Evolutionary conservation across 345 rosid genomes (phyloP).

Genomic region (Gossypium stocksii): DNA sequence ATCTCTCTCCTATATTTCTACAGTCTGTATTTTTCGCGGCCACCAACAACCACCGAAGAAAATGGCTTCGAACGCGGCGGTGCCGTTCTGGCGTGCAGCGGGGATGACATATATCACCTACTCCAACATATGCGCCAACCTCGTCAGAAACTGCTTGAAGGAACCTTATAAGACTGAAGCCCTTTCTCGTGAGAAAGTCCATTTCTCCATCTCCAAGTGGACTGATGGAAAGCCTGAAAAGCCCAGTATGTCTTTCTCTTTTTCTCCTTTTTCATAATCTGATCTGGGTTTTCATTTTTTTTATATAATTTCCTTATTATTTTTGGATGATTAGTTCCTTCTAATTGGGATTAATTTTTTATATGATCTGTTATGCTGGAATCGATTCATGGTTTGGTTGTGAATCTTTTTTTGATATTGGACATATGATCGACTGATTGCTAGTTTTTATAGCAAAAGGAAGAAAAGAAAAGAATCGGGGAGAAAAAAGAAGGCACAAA

Average conservation of each 20-base stretch:
- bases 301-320: neutral
- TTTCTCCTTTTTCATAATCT: neutral
- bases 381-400: neutral
- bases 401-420: neutral
- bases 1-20: neutral
- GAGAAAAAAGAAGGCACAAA: neutral
- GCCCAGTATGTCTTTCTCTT: constrained; percentile 40
- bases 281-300: neutral
- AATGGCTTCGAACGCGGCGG: constrained; percentile 80
- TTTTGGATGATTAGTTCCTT: neutral
- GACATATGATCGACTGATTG: neutral
- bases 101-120: constrained; percentile 79
- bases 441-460: neutral
- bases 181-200: constrained; percentile 74
- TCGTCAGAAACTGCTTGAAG: constrained; percentile 76
- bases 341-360: no score
- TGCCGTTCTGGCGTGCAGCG: constrained; percentile 86
- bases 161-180: constrained; percentile 64
- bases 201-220: constrained; percentile 67
- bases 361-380: neutral
- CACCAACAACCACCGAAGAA: constrained; percentile 5
- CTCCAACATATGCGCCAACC: constrained; percentile 74
- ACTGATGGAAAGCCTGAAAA: constrained; percentile 61
- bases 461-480: no score
- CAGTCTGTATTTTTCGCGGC: neutral